Conservation (phyloP, 768 basidiomycete genomes). For the Leccinum imitatum region DNA sequence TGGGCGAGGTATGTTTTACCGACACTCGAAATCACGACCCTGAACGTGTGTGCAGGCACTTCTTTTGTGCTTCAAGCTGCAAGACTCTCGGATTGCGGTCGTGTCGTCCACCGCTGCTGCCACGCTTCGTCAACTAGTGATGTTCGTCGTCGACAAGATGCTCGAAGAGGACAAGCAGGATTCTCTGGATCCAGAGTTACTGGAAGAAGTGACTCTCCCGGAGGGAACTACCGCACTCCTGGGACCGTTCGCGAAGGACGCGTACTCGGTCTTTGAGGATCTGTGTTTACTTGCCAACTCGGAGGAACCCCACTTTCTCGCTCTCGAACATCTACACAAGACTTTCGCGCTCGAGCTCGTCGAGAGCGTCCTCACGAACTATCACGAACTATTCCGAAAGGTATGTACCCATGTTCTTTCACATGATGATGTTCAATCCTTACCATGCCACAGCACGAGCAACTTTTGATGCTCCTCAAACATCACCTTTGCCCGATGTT, state of each 20-base stretch:
- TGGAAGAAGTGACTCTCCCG: conserved; percentile 56
- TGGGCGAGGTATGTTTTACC: conserved; percentile 71
- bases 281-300: conserved; percentile 85
- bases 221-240: conserved; percentile 64
- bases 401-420: conserved; percentile 30
- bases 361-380: conserved; percentile 94
- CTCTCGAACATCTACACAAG: conserved; percentile 79
- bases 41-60: conserved; percentile 59
- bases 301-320: conserved; percentile 78
- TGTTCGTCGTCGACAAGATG: conserved; percentile 97
- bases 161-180: conserved; percentile 66
- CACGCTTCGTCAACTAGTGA: conserved; percentile 91
- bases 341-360: conserved; percentile 97
- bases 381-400: conserved; percentile 80
- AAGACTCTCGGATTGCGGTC: conserved; percentile 93
- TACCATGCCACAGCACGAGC: conserved; percentile 56
- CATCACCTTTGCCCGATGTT: conserved; percentile 90
- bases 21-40: not conserved
- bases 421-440: not conserved
- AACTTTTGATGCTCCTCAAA: conserved; percentile 83
- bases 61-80: conserved; percentile 91
- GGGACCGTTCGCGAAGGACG: conserved; percentile 77
- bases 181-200: conserved; percentile 5
- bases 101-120: conserved; percentile 98
- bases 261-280: conserved; percentile 89